Evolutionary conservation across 1,284 basidiomycete genomes (phyloP).

Genomic region (Ganoderma boninense): DNA sequence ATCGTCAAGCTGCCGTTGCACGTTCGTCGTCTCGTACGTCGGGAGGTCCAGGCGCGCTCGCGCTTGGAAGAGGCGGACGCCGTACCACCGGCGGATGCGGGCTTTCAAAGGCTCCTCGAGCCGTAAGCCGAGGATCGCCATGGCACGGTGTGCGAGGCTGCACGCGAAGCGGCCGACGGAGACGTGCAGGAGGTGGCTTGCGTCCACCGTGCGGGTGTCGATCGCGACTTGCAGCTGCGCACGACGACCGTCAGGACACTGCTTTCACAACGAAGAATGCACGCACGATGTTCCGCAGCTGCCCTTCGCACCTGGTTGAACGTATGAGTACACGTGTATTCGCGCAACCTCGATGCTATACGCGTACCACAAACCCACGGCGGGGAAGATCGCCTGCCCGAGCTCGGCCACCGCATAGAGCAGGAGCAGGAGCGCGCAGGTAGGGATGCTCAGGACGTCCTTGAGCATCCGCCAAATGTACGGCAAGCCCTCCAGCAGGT

Average conservation of each 20-base stretch:
- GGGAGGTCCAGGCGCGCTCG: conserved; percentile 77
- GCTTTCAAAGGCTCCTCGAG: conserved; percentile 58
- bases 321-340: neutral
- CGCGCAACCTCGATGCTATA: neutral
- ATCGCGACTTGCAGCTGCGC: conserved; percentile 64
- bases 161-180: conserved; percentile 63
- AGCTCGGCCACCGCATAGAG: conserved; percentile 57
- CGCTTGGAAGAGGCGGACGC: conserved; percentile 67
- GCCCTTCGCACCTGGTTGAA: conserved; percentile 66
- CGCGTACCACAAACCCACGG: conserved; percentile 66
- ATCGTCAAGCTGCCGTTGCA: conserved; percentile 62
- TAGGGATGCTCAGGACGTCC: conserved; percentile 63
- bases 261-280: neutral
- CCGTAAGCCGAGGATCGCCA: conserved; percentile 48
- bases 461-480: conserved; percentile 72
- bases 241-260: neutral
- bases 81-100: conserved; percentile 68
- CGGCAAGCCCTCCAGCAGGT: conserved; percentile 59
- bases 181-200: conserved; percentile 59
- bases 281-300: conserved; percentile 57
- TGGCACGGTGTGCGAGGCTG: conserved; percentile 53
- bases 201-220: conserved; percentile 69
- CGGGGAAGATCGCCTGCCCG: conserved; percentile 63
- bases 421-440: conserved; percentile 57
- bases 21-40: conserved; percentile 71